Conservation (phyloP, 225 moss, liverwort and hornwort species). For the Sphagnum tenellum region DNA sequence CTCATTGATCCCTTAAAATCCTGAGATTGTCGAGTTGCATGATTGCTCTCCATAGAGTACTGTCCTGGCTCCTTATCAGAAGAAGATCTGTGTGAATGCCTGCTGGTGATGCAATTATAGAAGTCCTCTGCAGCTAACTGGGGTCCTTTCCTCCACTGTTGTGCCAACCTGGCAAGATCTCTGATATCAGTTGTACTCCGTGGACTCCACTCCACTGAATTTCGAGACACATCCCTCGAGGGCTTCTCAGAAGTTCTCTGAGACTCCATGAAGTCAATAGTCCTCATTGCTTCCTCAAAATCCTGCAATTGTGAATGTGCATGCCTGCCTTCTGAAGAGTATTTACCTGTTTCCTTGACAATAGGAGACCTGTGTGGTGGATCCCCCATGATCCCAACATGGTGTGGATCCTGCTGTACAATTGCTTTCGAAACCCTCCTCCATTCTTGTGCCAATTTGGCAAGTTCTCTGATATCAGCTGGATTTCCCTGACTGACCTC, state of each 20-base stretch:
- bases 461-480: constrained; percentile 26
- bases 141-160: too few relatives aligned
- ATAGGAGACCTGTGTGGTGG: constrained; percentile 1
- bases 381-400: constrained; percentile 1
- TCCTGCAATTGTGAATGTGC: constrained; percentile 17
- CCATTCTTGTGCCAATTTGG: constrained; percentile 23
- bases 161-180: too few relatives aligned
- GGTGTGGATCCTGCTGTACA: constrained; percentile 11
- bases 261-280: constrained; percentile 37
- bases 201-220: constrained; percentile 1
- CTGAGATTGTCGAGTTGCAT: too few relatives aligned
- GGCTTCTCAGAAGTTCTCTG: constrained; percentile 26
- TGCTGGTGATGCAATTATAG: constrained; percentile 15
- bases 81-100: constrained; percentile 7
- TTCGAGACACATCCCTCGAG: constrained; percentile 12
- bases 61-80: constrained; percentile 16
- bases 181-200: too few relatives aligned
- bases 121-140: not conserved
- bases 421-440: constrained; percentile 18
- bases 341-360: constrained; percentile 4
- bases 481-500: constrained; percentile 28
- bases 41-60: too few relatives aligned
- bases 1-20: too few relatives aligned
- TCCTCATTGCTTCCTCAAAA: constrained; percentile 38
- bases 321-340: constrained; percentile 12